Percentiles rank a stretch among this genome's conserved stretches.
phyloP scores from a whole-genome alignment of 805 yeast genomes.

The Blastobotrys americana region DNA sequence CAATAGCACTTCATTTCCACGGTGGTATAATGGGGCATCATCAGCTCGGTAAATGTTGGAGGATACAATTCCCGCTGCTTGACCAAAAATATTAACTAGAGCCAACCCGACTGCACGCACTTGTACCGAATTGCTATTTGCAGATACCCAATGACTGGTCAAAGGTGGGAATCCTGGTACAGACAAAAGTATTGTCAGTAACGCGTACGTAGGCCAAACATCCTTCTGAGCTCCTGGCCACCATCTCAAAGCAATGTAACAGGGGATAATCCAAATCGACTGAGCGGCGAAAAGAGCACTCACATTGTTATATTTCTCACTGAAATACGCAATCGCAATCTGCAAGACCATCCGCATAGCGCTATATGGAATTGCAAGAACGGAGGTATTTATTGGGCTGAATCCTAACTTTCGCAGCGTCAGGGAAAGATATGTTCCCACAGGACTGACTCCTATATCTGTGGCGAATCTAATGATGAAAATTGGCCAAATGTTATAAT shows the following conservation, averaged over 20 bases:
- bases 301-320: constrained; percentile 21
- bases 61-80: constrained; percentile 46
- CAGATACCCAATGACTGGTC: constrained; percentile 53
- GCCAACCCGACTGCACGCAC: constrained; percentile 58
- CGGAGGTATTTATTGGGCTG: constrained; percentile 44
- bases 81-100: constrained; percentile 55
- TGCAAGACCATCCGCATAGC: constrained; percentile 19
- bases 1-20: constrained; percentile 41
- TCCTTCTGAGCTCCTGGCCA: constrained; percentile 35
- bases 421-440: constrained; percentile 40
- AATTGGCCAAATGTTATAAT: constrained; percentile 51
- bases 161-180: constrained; percentile 42
- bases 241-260: constrained; percentile 31
- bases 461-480: constrained; percentile 41
- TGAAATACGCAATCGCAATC: constrained; percentile 24
- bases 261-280: constrained; percentile 32
- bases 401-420: constrained; percentile 45
- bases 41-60: constrained; percentile 49
- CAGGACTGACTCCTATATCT: constrained; percentile 34
- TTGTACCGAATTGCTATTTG: constrained; percentile 55
- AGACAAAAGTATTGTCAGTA: constrained; percentile 26
- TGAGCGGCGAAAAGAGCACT: constrained; percentile 28
- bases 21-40: constrained; percentile 52
- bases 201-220: constrained; percentile 38
- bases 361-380: constrained; percentile 36